phyloP scores from a whole-genome alignment of 495 filamentous ascomycete species.

The Xylaria curta region DNA sequence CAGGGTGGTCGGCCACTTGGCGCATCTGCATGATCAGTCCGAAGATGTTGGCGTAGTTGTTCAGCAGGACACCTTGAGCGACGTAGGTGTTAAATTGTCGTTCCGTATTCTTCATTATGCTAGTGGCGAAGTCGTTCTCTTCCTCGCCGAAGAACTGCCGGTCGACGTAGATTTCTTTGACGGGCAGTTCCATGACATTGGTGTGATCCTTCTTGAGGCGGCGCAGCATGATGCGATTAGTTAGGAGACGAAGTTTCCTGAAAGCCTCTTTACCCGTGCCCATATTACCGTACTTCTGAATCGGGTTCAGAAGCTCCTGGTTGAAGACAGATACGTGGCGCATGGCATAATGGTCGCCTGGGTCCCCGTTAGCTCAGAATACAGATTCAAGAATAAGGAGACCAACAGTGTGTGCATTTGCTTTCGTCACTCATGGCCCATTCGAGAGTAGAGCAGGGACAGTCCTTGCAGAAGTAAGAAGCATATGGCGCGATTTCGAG shows the following conservation, averaged over 20 bases:
- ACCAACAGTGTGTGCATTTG: conserved; percentile 69
- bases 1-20: conserved; percentile 93
- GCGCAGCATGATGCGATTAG: conserved; percentile 90
- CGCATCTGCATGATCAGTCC: conserved; percentile 98
- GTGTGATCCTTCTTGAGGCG: conserved; percentile 92
- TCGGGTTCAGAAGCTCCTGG: conserved; percentile 89
- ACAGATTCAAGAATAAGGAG: not conserved
- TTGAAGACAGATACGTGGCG: conserved; percentile 95
- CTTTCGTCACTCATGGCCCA: conserved; percentile 77
- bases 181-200: conserved; percentile 90
- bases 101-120: conserved; percentile 88
- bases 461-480: conserved; percentile 89
- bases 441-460: conserved; percentile 78
- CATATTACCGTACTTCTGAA: conserved; percentile 58
- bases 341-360: conserved; percentile 66
- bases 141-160: conserved; percentile 95
- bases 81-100: conserved; percentile 95
- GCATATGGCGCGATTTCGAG: conserved; percentile 86
- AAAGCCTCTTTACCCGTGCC: conserved; percentile 70
- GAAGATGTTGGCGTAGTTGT: conserved; percentile 92
- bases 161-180: conserved; percentile 89
- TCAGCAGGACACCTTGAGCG: conserved; percentile 89
- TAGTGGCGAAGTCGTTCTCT: conserved; percentile 91
- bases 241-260: conserved; percentile 80
- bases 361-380: conserved; percentile 27